Percentiles rank a stretch among this genome's conserved stretches.
Conservation (phyloP, 441 rosid species). For the Corymbia calophylla region DNA sequence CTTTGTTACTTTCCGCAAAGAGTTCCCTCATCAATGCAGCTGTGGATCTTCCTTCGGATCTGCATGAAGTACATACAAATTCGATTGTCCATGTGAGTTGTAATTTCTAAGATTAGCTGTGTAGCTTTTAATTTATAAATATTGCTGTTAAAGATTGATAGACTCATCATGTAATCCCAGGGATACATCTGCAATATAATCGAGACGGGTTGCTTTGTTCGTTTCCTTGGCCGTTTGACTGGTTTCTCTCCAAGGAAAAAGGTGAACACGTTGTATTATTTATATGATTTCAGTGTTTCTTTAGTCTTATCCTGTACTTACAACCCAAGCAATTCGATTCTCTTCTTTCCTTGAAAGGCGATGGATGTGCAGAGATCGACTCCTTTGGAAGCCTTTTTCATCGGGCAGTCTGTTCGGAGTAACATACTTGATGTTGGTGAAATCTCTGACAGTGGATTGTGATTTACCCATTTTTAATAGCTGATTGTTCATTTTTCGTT, state of each 20-base stretch:
- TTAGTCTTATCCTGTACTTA: conserved; percentile 2
- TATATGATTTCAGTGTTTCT: not conserved
- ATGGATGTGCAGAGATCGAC: conserved; percentile 58
- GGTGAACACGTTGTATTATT: conserved; percentile 26
- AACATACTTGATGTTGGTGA: conserved; percentile 71
- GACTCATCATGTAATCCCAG: conserved; percentile 21
- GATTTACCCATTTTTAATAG: conserved; percentile 3
- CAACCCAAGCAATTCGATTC: not conserved
- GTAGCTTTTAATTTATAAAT: not conserved
- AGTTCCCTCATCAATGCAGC: conserved; percentile 61
- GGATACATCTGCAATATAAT: conserved; percentile 91
- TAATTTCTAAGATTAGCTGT: not conserved
- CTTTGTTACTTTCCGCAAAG: conserved; percentile 79
- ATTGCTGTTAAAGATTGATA: not conserved
- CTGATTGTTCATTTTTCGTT: not conserved
- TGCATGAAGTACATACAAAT: conserved; percentile 48
- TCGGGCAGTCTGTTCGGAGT: conserved; percentile 97
- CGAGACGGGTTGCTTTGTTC: conserved; percentile 93
- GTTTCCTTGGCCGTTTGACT: conserved; percentile 94
- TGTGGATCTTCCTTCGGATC: conserved; percentile 71
- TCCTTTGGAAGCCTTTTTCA: conserved; percentile 60
- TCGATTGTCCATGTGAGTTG: conserved; percentile 70
- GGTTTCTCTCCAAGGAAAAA: conserved; percentile 92
- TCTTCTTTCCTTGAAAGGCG: conserved; percentile 36
- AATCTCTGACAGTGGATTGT: conserved; percentile 8